Percentiles rank a stretch among this genome's conserved stretches.
These are phyloP conservation scores for Mortierella sp. DNA, from an alignment of 371 early-diverging fungal genomes.

Conservation along the genomic window DNA sequence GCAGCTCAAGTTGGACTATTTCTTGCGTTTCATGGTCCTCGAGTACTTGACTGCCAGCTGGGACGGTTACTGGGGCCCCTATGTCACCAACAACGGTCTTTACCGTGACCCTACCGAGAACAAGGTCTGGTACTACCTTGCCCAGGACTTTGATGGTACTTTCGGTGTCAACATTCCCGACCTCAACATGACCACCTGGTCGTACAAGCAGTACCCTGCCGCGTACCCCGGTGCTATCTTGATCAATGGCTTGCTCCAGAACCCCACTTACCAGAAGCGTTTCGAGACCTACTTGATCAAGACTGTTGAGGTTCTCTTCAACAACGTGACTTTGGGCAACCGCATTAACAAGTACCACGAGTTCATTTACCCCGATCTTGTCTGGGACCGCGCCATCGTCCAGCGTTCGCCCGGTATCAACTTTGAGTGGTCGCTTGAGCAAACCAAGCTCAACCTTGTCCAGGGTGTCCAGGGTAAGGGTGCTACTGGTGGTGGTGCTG, in stretches of 20 bases:
- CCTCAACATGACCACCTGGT: constrained; percentile 47
- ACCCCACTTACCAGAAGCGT: constrained; percentile 48
- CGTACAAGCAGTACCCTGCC: constrained; percentile 57
- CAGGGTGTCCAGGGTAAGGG: constrained; percentile 50
- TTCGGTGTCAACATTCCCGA: constrained; percentile 65
- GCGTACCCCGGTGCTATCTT: constrained; percentile 58
- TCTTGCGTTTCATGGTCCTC: constrained; percentile 69
- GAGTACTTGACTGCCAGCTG: constrained; percentile 66
- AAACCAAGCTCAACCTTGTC: constrained; percentile 58
- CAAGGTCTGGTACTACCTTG: constrained; percentile 60
- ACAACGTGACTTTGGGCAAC: constrained; percentile 61
- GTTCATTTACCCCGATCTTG: constrained; percentile 61
- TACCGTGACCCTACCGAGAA: constrained; percentile 58
- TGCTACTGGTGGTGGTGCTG: constrained; percentile 59
- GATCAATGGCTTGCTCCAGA: constrained; percentile 63
- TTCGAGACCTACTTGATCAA: constrained; percentile 64
- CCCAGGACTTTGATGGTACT: constrained; percentile 68
- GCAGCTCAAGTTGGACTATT: constrained; percentile 58
- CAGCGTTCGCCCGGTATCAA: constrained; percentile 67
- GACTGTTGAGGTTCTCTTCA: constrained; percentile 61
- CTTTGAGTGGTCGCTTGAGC: constrained; percentile 59
- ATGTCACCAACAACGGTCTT: constrained; percentile 65
- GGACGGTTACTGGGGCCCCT: constrained; percentile 68
- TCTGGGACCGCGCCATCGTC: constrained; percentile 62
- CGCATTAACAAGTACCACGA: constrained; percentile 62